phyloP scores from a whole-genome alignment of 345 rosid genomes.

The Clarkia xantiana region DNA sequence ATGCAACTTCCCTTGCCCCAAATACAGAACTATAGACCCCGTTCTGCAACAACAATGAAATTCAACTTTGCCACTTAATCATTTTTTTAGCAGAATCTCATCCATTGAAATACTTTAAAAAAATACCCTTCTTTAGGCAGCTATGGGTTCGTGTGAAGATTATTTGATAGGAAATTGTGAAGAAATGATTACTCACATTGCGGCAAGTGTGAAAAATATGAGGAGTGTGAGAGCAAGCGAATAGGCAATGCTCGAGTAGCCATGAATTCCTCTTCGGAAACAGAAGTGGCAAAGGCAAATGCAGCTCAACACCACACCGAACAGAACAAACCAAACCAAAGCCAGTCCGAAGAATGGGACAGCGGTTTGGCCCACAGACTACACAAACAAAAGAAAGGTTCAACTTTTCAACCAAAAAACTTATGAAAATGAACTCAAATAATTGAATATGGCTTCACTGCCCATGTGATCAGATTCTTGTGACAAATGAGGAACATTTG shows the following conservation, averaged over 20 bases:
- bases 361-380: conserved; percentile 71
- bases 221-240: conserved; percentile 74
- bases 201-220: conserved; percentile 60
- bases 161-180: background rate
- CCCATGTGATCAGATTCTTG: too few species aligned
- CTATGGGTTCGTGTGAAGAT: too few species aligned
- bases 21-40: conserved; percentile 72
- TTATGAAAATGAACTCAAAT: background rate
- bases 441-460: too few species aligned
- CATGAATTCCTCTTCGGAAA: conserved; percentile 51
- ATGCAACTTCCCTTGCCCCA: conserved; percentile 81
- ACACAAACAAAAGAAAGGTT: conserved; percentile 17
- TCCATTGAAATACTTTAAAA: too few species aligned
- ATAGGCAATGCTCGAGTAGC: conserved; percentile 68
- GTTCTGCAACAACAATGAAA: conserved; percentile 23
- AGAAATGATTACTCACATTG: conserved; percentile 37
- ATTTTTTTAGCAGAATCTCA: too few species aligned
- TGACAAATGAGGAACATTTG: too few species aligned
- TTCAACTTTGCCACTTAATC: too few species aligned
- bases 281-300: conserved; percentile 67
- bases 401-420: background rate
- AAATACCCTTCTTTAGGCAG: too few species aligned
- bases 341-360: conserved; percentile 58
- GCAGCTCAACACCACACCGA: conserved; percentile 39
- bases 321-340: conserved; percentile 55